Conservation (phyloP, 768 basidiomycete species). For the Neoboletus magnificus region DNA sequence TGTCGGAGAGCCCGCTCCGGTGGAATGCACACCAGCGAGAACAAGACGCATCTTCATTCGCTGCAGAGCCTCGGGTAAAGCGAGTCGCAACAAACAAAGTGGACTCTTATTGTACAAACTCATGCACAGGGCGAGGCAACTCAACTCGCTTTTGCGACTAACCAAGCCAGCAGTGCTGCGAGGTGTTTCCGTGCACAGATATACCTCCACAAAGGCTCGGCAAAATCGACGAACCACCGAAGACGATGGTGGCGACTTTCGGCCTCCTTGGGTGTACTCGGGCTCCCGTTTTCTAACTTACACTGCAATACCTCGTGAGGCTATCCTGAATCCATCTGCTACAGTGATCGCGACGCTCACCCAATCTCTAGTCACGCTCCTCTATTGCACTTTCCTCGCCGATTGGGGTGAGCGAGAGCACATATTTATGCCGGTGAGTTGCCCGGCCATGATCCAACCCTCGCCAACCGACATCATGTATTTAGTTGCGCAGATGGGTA, state of each 20-base stretch:
- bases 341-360: background rate
- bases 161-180: background rate
- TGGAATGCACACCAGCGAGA: background rate
- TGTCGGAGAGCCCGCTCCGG: conserved; percentile 1
- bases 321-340: background rate
- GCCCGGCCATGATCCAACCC: background rate
- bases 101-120: background rate
- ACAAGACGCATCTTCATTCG: background rate
- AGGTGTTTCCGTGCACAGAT: conserved; percentile 1
- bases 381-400: conserved; percentile 59
- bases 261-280: conserved; percentile 61
- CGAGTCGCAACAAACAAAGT: conserved; percentile 1
- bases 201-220: conserved; percentile 15
- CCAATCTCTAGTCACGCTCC: conserved; percentile 39
- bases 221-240: conserved; percentile 2
- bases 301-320: conserved; percentile 54
- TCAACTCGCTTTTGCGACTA: conserved; percentile 2
- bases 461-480: background rate
- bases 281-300: conserved; percentile 50
- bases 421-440: conserved; percentile 62
- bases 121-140: conserved; percentile 12
- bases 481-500: conserved; percentile 59
- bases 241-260: conserved; percentile 41
- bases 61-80: background rate
- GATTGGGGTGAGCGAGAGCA: conserved; percentile 73